Conservation (phyloP, 192 early-diverging fungal genomes). For the Phlyctochytrium planicorne region DNA sequence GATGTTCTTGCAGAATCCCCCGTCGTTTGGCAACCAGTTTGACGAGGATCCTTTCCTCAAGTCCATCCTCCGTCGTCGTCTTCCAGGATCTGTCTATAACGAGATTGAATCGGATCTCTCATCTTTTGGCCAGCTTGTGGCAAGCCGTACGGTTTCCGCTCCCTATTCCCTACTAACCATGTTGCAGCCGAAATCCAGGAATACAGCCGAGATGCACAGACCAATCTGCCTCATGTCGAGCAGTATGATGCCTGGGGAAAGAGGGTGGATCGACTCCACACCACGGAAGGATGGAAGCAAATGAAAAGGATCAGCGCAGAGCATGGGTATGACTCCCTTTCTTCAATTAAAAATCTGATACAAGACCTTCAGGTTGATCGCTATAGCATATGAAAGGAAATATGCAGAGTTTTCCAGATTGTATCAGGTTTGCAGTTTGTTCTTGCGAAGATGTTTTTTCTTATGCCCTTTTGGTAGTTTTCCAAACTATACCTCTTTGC, state of each 20-base stretch:
- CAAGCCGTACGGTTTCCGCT: neutral
- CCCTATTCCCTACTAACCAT: neutral
- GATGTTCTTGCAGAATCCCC: slow-evolving; percentile 29
- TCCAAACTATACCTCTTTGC: slow-evolving; percentile 64
- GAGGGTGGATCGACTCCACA: slow-evolving; percentile 61
- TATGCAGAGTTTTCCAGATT: slow-evolving; percentile 51
- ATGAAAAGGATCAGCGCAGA: slow-evolving; percentile 61
- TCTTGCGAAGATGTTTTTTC: neutral
- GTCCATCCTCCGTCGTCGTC: slow-evolving; percentile 44
- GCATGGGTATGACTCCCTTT: slow-evolving; percentile 42
- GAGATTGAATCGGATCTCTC: slow-evolving; percentile 48
- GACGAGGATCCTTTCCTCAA: slow-evolving; percentile 44
- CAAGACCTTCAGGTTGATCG: slow-evolving; percentile 48
- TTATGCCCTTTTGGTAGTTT: slow-evolving; percentile 37
- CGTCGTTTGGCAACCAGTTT: slow-evolving; percentile 32
- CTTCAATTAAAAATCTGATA: too few relatives aligned
- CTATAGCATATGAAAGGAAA: slow-evolving; percentile 62
- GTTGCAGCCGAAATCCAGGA: slow-evolving; percentile 41
- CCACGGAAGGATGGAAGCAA: slow-evolving; percentile 59
- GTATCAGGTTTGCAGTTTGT: slow-evolving; percentile 25
- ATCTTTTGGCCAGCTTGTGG: slow-evolving; percentile 35
- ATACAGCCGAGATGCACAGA: slow-evolving; percentile 53
- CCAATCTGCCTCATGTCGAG: slow-evolving; percentile 59
- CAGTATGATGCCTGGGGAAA: slow-evolving; percentile 71
- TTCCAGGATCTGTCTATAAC: slow-evolving; percentile 45